Evolutionary conservation across 768 basidiomycete species (phyloP).

Genomic region (Psilocybe sp.): DNA sequence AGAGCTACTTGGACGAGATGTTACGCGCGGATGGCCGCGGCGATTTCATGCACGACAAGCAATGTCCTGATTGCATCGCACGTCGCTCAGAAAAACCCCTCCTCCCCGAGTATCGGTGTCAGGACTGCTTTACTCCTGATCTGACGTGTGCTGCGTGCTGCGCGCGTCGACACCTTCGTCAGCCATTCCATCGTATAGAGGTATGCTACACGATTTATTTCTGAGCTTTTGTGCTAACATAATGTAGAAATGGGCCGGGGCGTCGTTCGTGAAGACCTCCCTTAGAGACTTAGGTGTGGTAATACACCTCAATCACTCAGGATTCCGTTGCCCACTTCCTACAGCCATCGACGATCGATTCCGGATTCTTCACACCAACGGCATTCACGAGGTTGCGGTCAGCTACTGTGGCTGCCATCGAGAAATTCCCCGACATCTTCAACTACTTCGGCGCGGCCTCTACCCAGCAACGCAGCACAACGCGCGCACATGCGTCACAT

Average conservation of each 20-base stretch:
- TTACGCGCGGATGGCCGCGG: constrained; percentile 1
- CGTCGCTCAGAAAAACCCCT: not conserved
- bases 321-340: not conserved
- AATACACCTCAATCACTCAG: constrained; percentile 2
- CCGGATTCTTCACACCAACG: constrained; percentile 3
- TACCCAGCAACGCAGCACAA: not conserved
- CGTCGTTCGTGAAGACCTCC: not conserved
- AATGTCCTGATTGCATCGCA: constrained; percentile 5
- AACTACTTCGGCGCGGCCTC: constrained; percentile 1
- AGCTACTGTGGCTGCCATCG: constrained; percentile 1
- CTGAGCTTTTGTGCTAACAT: not conserved
- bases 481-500: not conserved
- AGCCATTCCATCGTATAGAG: constrained; percentile 6
- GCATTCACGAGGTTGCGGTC: constrained; percentile 1
- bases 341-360: not conserved
- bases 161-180: not conserved
- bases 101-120: constrained; percentile 1
- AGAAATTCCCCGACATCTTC: not conserved
- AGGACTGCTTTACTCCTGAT: constrained; percentile 8
- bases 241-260: not conserved
- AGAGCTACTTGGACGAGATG: constrained; percentile 6
- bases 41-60: not conserved
- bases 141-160: constrained; percentile 7
- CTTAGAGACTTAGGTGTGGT: not conserved
- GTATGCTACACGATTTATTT: not conserved